These are phyloP conservation scores for Gossypium gossypioides DNA, from an alignment of 441 rosid genomes.

Conservation along the genomic window DNA sequence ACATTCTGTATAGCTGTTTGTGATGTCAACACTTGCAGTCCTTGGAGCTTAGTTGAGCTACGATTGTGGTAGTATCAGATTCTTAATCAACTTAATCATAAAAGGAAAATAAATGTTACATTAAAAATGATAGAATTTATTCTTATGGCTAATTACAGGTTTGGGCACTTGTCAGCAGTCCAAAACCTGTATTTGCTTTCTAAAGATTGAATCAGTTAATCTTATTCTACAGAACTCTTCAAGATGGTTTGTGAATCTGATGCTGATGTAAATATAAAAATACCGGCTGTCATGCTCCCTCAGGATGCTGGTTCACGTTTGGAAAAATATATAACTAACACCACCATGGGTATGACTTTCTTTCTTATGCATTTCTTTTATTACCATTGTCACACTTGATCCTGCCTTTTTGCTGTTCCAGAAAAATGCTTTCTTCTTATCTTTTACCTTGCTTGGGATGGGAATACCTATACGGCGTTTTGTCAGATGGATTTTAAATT, in stretches of 20 bases:
- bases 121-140: neutral
- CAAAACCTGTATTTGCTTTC: neutral
- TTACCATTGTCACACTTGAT: neutral
- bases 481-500: neutral
- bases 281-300: conserved; percentile 47
- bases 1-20: neutral
- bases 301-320: conserved; percentile 43
- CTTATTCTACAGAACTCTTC: conserved; percentile 34
- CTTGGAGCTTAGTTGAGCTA: conserved; percentile 4
- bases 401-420: conserved; percentile 8
- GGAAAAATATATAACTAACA: conserved; percentile 23
- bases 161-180: neutral
- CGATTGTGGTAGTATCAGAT: neutral
- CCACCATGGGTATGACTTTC: conserved; percentile 25
- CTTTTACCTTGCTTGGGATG: neutral
- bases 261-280: conserved; percentile 30
- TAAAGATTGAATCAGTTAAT: neutral
- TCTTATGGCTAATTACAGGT: neutral
- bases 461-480: neutral
- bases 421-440: conserved; percentile 4
- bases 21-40: neutral
- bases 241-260: conserved; percentile 48
- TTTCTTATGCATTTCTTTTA: conserved; percentile 4
- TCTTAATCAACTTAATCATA: neutral
- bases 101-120: neutral